Percentiles rank a stretch among this genome's conserved stretches.
Conservation (phyloP, 2,329 filamentous ascomycete genomes). For the Exophiala alcalophila region DNA sequence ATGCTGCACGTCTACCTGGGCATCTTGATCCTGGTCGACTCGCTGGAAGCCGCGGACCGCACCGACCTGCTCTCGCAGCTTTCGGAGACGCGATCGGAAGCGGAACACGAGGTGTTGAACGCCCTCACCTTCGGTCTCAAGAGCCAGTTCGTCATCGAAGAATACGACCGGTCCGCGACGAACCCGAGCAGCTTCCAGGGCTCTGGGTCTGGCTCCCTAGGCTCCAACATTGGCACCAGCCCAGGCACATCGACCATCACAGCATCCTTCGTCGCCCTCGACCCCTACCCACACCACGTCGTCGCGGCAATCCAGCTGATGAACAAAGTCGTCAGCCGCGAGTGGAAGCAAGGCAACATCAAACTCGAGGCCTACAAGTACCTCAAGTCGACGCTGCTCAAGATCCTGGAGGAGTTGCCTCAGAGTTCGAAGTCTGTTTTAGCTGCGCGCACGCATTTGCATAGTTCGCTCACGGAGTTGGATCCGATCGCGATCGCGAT, state of each 20-base stretch:
- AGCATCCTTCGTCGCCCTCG: constrained; percentile 33
- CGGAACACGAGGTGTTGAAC: constrained; percentile 32
- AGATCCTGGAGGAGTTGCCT: constrained; percentile 32
- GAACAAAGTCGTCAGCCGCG: constrained; percentile 32
- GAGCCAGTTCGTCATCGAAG: constrained; percentile 30
- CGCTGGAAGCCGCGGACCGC: constrained; percentile 32
- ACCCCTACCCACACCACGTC: constrained; percentile 36
- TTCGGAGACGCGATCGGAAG: constrained; percentile 27
- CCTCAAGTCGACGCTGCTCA: constrained; percentile 31
- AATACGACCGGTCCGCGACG: neutral
- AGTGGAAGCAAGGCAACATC: constrained; percentile 30
- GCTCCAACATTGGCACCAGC: too few relatives aligned
- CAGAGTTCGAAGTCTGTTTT: constrained; percentile 35
- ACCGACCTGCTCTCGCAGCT: constrained; percentile 31
- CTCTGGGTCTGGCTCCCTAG: neutral
- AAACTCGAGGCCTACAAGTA: constrained; percentile 29
- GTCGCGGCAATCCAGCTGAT: constrained; percentile 34
- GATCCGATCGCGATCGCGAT: too few relatives aligned
- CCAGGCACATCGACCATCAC: too few relatives aligned
- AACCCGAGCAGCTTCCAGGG: neutral
- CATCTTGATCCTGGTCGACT: constrained; percentile 33
- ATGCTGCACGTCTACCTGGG: constrained; percentile 34
- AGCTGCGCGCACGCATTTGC: constrained; percentile 25
- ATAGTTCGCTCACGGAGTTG: constrained; percentile 5
- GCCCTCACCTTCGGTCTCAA: constrained; percentile 33